These are phyloP conservation scores for Prosopis cineraria DNA, from an alignment of 306 rosid genomes.

Conservation along the genomic window DNA sequence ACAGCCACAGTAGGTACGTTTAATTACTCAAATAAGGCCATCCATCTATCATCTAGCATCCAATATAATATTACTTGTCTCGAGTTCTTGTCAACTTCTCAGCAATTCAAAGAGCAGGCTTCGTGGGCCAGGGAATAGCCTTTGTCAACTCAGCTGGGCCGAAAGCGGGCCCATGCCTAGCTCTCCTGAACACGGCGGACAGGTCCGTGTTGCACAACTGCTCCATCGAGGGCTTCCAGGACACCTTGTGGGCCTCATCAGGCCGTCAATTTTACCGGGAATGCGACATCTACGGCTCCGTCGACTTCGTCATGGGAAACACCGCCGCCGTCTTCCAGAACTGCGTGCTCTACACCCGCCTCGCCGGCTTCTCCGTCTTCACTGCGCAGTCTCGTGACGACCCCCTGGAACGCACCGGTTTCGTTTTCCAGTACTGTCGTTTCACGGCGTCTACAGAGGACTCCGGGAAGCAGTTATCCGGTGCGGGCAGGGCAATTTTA, in stretches of 20 bases:
- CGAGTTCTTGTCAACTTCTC: no score
- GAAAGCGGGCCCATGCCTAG: background rate
- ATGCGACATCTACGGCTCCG: background rate
- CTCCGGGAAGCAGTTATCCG: background rate
- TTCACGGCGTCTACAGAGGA: background rate
- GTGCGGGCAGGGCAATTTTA: background rate
- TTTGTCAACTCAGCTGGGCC: background rate
- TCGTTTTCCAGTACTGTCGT: background rate
- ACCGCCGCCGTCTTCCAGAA: background rate
- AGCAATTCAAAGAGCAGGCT: background rate
- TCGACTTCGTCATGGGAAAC: background rate
- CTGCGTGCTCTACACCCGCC: background rate
- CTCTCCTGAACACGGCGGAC: background rate
- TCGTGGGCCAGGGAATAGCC: background rate
- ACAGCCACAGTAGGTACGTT: constrained; percentile 6
- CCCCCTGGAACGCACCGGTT: background rate
- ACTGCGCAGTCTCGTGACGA: background rate
- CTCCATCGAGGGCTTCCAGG: background rate
- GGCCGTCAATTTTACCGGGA: background rate
- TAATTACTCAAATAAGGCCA: no score
- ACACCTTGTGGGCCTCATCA: background rate
- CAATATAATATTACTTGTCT: no score
- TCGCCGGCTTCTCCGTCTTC: background rate
- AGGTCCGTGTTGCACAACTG: background rate
- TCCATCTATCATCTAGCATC: no score